Evolutionary conservation across 2,329 filamentous ascomycete genomes (phyloP).

Genomic region (Onygenales sp.): DNA sequence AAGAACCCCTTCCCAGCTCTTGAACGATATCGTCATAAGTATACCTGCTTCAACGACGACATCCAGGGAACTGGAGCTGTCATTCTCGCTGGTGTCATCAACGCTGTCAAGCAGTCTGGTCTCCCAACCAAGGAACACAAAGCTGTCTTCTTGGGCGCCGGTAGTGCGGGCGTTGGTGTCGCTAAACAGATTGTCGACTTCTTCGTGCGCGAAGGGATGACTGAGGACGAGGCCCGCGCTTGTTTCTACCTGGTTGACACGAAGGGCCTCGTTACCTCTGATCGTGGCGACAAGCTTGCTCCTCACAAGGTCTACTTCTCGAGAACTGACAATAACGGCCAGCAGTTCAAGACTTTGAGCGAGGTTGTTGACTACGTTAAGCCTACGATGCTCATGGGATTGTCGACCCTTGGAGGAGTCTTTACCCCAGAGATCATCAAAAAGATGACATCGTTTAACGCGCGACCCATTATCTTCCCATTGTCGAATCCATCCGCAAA

Average conservation of each 20-base stretch:
- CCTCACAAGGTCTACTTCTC: conserved; percentile 72
- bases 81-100: conserved; percentile 73
- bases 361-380: conserved; percentile 92
- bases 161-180: conserved; percentile 91
- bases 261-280: conserved; percentile 84
- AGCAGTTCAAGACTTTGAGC: conserved; percentile 66
- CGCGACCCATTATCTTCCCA: conserved; percentile 86
- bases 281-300: conserved; percentile 87
- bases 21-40: conserved; percentile 74
- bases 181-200: conserved; percentile 96
- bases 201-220: conserved; percentile 85
- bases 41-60: conserved; percentile 98
- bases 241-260: conserved; percentile 98
- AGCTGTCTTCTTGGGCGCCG: conserved; percentile 92
- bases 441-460: conserved; percentile 52
- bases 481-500: conserved; percentile 94
- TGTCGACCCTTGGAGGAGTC: conserved; percentile 87
- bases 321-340: conserved; percentile 54
- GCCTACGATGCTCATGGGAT: conserved; percentile 86
- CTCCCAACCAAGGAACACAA: conserved; percentile 82
- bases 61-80: conserved; percentile 96
- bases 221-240: conserved; percentile 73
- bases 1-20: conserved; percentile 95
- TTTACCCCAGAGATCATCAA: conserved; percentile 83
- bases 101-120: conserved; percentile 70